Percentiles rank a stretch among this genome's conserved stretches.
Conservation (phyloP, 2,329 filamentous ascomycete species). For the Ustulina deusta region DNA sequence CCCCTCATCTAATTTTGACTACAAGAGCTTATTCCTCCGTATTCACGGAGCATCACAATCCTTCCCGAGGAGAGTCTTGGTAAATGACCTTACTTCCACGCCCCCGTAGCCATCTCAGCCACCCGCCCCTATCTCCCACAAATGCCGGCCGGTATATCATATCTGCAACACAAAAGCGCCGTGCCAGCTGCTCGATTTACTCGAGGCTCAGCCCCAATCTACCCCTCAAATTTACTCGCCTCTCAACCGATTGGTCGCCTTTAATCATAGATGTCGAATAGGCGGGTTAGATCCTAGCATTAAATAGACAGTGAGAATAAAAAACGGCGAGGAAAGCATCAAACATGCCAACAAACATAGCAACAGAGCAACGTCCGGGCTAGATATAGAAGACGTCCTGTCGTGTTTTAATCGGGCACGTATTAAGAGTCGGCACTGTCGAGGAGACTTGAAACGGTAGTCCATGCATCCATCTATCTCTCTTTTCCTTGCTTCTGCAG, state of each 20-base stretch:
- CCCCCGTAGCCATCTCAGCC: background rate
- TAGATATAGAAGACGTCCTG: no score
- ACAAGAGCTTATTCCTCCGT: background rate
- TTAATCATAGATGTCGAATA: background rate
- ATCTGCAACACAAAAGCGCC: background rate
- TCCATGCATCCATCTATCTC: background rate
- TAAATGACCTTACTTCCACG: background rate
- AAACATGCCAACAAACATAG: no score
- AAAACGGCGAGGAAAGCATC: no score
- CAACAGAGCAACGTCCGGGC: no score
- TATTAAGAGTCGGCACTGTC: no score
- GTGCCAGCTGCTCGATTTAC: background rate
- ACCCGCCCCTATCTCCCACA: background rate
- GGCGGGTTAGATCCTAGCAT: no score
- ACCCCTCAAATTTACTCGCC: background rate
- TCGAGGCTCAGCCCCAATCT: background rate
- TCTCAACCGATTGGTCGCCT: background rate
- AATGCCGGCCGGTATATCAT: background rate
- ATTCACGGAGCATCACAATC: background rate
- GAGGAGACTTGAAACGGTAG: no score
- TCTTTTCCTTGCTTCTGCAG: background rate
- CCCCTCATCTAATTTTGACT: background rate
- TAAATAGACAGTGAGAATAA: no score
- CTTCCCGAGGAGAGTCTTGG: no score
- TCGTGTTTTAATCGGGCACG: no score